phyloP scores from a whole-genome alignment of 768 basidiomycete species.

The Leccinum longicurvipes region DNA sequence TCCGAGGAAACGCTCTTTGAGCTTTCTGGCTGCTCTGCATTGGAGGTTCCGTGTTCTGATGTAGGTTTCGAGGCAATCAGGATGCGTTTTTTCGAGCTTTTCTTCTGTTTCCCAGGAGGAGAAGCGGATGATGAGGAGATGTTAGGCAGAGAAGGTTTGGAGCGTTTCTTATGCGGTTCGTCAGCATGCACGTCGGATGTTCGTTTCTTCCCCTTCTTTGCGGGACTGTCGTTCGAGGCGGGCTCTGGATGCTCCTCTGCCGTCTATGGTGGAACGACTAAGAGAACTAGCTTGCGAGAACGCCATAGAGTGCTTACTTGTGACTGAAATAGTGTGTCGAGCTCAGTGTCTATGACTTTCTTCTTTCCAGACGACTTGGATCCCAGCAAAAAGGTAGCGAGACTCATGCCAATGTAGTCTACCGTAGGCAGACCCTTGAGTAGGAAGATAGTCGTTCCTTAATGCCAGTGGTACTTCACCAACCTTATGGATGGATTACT shows the following conservation, averaged over 20 bases:
- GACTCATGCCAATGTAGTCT: conserved; percentile 52
- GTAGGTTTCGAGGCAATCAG: background rate
- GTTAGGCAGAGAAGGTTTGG: conserved; percentile 5
- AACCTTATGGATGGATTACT: conserved; percentile 14
- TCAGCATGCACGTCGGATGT: conserved; percentile 13
- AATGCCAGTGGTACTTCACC: no score
- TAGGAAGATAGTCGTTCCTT: no score
- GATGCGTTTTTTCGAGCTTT: conserved; percentile 10
- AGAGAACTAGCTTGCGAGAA: conserved; percentile 1
- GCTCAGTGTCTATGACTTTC: conserved; percentile 51
- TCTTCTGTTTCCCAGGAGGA: conserved; percentile 12
- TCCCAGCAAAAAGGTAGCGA: conserved; percentile 51
- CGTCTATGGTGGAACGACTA: conserved; percentile 9
- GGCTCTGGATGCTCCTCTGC: conserved; percentile 1
- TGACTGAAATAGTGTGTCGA: conserved; percentile 60
- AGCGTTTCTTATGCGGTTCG: conserved; percentile 17
- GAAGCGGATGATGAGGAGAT: conserved; percentile 21
- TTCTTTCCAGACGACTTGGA: conserved; percentile 31
- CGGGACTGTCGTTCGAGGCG: background rate
- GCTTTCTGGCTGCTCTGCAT: background rate
- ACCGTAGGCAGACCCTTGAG: no score
- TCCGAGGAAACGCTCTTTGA: conserved; percentile 14
- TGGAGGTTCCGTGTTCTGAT: background rate
- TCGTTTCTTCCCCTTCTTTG: conserved; percentile 12
- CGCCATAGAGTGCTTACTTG: conserved; percentile 40